phyloP scores from a whole-genome alignment of 2,329 filamentous ascomycete genomes.

The Parafenestella ontariensis region DNA sequence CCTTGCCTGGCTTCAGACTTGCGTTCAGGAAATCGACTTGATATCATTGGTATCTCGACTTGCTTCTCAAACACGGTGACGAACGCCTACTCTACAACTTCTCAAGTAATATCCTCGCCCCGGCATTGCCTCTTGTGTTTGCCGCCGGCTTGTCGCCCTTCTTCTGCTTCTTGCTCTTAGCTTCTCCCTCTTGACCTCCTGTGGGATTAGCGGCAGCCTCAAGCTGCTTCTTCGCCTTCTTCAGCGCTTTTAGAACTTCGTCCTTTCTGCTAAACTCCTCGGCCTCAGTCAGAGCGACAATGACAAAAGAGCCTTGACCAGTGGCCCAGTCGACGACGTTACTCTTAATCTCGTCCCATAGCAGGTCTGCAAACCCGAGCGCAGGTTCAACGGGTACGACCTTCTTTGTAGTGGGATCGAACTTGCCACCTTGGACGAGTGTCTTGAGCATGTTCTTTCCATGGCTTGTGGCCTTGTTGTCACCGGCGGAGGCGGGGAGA shows the following conservation, averaged over 20 bases:
- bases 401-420: conserved; percentile 74
- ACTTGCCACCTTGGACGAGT: conserved; percentile 87
- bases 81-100: conserved; percentile 36
- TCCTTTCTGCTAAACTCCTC: conserved; percentile 69
- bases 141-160: conserved; percentile 50
- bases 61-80: not conserved
- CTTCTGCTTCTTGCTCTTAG: conserved; percentile 43
- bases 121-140: conserved; percentile 52
- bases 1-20: not conserved
- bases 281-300: conserved; percentile 81
- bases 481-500: conserved; percentile 38
- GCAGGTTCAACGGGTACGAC: conserved; percentile 76
- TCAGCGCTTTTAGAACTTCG: conserved; percentile 73
- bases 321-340: conserved; percentile 84
- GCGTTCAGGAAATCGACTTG: not conserved
- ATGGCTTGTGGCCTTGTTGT: conserved; percentile 61
- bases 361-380: conserved; percentile 77
- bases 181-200: conserved; percentile 43
- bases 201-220: conserved; percentile 68
- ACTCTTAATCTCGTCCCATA: conserved; percentile 83
- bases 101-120: conserved; percentile 55
- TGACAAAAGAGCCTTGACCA: conserved; percentile 83
- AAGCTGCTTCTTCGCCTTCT: conserved; percentile 74
- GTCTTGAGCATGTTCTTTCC: conserved; percentile 89
- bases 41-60: not conserved